These are phyloP conservation scores for Earliella scabrosa DNA, from an alignment of 1,284 basidiomycete species.

Conservation along the genomic window DNA sequence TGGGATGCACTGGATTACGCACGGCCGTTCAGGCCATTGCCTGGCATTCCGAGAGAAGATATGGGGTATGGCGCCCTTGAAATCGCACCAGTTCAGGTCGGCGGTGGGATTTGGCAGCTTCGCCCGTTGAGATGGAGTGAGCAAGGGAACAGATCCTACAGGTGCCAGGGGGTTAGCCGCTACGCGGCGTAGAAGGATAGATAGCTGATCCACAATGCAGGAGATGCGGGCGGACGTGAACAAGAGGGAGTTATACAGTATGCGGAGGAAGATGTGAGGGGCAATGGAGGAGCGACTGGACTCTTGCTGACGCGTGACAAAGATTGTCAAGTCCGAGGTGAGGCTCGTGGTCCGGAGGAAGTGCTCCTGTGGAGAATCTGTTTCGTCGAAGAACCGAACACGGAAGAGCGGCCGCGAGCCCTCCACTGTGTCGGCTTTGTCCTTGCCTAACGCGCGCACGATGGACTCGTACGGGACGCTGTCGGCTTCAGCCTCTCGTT, in stretches of 20 bases:
- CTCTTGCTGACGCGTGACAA: slow-evolving; percentile 69
- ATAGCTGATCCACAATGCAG: slow-evolving; percentile 86
- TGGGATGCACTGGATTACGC: slow-evolving; percentile 82
- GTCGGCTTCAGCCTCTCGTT: slow-evolving; percentile 86
- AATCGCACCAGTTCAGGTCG: slow-evolving; percentile 97
- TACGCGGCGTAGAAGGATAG: slow-evolving; percentile 79
- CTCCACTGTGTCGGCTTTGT: slow-evolving; percentile 60
- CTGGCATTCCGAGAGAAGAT: slow-evolving; percentile 88
- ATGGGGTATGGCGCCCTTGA: slow-evolving; percentile 95
- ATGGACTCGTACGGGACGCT: slow-evolving; percentile 85
- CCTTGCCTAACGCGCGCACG: slow-evolving; percentile 74
- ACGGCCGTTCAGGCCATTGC: slow-evolving; percentile 77
- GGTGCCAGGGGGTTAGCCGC: slow-evolving; percentile 62
- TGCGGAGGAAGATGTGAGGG: slow-evolving; percentile 81
- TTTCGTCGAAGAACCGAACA: slow-evolving; percentile 96
- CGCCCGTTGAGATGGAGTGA: slow-evolving; percentile 74
- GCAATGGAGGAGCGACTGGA: slow-evolving; percentile 75
- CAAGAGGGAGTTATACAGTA: slow-evolving; percentile 95
- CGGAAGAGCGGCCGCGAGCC: slow-evolving; percentile 78
- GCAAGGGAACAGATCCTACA: slow-evolving; percentile 80
- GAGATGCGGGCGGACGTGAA: slow-evolving; percentile 85
- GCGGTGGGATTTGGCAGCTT: slow-evolving; percentile 86
- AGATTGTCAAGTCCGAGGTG: slow-evolving; percentile 91
- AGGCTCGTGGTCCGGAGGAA: slow-evolving; percentile 82
- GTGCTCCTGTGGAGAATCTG: slow-evolving; percentile 71